A percentile compares a stretch with the other conserved stretches of the same genome.
These are phyloP conservation scores for Aspergillus ostianus DNA, from an alignment of 495 filamentous ascomycete species.

Conservation along the genomic window DNA sequence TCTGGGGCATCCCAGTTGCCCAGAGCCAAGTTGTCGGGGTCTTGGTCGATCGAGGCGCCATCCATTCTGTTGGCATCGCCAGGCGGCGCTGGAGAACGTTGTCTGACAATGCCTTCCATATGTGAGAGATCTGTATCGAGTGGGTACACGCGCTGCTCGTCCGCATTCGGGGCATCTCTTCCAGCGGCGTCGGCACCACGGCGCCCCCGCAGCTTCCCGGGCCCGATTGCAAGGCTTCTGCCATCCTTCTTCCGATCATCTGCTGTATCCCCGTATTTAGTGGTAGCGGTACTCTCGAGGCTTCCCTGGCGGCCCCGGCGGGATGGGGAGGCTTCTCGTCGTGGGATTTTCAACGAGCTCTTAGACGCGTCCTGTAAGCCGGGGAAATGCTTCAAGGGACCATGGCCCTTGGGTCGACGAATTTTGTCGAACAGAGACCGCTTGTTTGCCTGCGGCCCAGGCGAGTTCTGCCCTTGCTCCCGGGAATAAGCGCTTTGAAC, in stretches of 20 bases:
- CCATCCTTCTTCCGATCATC: constrained; percentile 48
- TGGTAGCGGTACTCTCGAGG: constrained; percentile 32
- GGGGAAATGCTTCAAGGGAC: constrained; percentile 55
- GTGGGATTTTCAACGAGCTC: constrained; percentile 41
- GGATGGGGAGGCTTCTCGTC: constrained; percentile 50
- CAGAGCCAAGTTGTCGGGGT: constrained; percentile 27
- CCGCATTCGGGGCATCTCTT: constrained; percentile 30
- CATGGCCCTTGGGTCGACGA: constrained; percentile 51
- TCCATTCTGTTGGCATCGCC: constrained; percentile 48
- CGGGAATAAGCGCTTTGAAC: constrained; percentile 52
- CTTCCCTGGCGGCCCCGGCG: constrained; percentile 44
- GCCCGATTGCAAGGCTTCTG: constrained; percentile 36
- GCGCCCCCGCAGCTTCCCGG: constrained; percentile 38
- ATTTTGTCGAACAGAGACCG: constrained; percentile 66
- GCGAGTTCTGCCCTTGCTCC: constrained; percentile 58
- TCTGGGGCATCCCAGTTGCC: constrained; percentile 84
- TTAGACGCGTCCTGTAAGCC: constrained; percentile 44
- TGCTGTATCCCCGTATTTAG: constrained; percentile 26
- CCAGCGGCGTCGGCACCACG: constrained; percentile 52
- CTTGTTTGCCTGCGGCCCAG: constrained; percentile 55
- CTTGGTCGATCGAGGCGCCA: constrained; percentile 49
- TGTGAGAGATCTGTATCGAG: constrained; percentile 82
- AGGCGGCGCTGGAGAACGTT: constrained; percentile 44
- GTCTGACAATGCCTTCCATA: constrained; percentile 79
- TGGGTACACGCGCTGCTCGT: constrained; percentile 53